Evolutionary conservation across 2,329 filamentous ascomycete genomes (phyloP), one percentile per base, ranked within the genome.

Genomic region (Fusarium tupiense): DNA sequence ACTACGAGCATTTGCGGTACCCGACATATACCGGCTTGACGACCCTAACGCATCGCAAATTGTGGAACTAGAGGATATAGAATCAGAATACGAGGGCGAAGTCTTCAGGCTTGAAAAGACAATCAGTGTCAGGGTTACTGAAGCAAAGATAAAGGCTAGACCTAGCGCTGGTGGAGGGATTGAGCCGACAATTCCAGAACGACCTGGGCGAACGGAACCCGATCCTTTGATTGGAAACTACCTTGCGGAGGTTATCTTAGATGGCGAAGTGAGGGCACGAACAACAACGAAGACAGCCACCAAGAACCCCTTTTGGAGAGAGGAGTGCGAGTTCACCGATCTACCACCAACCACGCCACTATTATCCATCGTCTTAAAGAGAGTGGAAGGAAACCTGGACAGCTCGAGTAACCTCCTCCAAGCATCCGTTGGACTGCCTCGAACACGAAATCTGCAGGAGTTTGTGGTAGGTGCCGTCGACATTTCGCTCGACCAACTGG

Each of bases 1-100:
- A 16, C 83, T 99, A 37, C 91, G 96, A 71, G 95, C 96, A 1
- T 98, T 98, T 81, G 94, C 96, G 1, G 92, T 97, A 52, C 96
- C 96, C 1, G 95, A 98, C 77, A 87, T 98, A 19, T 98, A 98
- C 80, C 94, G 91, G 5, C 80, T 90, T 22, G 86, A 89, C 46
- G 77, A 85, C 16, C 79, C 84, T 19, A 83, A 83, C 22, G 81
- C 81, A 35, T 83, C 84, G 8, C 83, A 85, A 24, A 80, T 88
- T 6, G 81, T 82, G 22, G 87, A 87, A 67, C 77, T 84, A 22
- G 74, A 78, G 6, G 77, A 84, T 10, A 67, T 82, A 19, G 82
- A 85, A 56, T 79, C 82, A 9, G 84, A 86, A 13, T 83, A 83
- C 54, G 74, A 82, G 40, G 80, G 86, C 14, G 88, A 91, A 58